Base-by-base conservation (phyloP, 306 rosid species). In the Herpetospermum pedunculosum region DNA sequence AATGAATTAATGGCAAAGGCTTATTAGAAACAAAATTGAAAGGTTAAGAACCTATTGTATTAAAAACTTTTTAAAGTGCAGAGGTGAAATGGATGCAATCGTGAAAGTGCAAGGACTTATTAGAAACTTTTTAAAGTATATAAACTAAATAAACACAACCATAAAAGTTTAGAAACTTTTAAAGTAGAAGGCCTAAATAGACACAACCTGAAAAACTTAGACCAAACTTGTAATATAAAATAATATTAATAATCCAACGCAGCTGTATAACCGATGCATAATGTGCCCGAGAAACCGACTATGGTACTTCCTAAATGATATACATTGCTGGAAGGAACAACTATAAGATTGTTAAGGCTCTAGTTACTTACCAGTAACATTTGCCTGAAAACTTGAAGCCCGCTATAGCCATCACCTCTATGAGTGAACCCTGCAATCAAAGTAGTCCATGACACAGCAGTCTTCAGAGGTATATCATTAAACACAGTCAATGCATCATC, bases 371-470 rank as follows among this genome's bases (percentile, higher is more conserved):
- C 95, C 87, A 63, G 79, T 63, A 92, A 77, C 96, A 89, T 89
- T 83, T 83, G 79, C 29, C 73, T 80, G 77, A 88, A 91, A 77
- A 83, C 83, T 80, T 21, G 83, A 77, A 88, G 86, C 57, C 89
- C 91, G 0, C 82, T 78, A 58, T 71, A 80, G 77, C 88, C 84
- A 78, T 87, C 87, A 38, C 90, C 91, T 78, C 80, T 68, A 74
- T 87, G 96, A 83, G 96, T 88, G 53, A 80, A 88, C 28, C 91
- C 96, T 72, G 92, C 77, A 79, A 88, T 91, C 86, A 89, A 83
- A 77, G 92, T 84, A 76, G 97, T 87, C 92, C 96, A 85, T 1
- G 85, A 73, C 48, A 85, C 96, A 71, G 65, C 84, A 89, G 80
- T 88, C 72, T 91, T 91, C 0, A 28, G 68, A 18, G 21, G 32